A percentile compares a stretch with the other conserved stretches of the same genome.
phyloP scores from a whole-genome alignment of 106 monocot genomes.

The Platanthera guangdongensis region DNA sequence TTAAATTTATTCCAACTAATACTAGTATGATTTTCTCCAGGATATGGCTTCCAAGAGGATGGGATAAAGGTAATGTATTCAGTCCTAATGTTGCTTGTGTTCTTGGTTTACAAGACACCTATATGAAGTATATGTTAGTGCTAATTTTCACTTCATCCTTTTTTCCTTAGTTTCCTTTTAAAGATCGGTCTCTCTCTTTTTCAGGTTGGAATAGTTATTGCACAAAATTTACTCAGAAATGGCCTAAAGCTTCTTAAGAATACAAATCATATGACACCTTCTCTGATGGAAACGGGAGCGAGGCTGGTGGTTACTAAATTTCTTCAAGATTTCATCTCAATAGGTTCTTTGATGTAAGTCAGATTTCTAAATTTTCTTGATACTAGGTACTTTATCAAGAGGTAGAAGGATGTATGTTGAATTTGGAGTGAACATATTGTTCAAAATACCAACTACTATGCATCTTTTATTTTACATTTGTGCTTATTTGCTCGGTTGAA shows the following conservation, averaged over 20 bases:
- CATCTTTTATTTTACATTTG: neutral
- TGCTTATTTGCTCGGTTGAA: neutral
- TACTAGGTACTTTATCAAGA: neutral
- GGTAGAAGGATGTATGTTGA: neutral
- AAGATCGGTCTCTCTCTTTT: neutral
- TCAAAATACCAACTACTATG: neutral
- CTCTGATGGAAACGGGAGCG: constrained; percentile 65
- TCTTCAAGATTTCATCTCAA: constrained; percentile 39
- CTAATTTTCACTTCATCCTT: neutral
- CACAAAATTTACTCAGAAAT: constrained; percentile 34
- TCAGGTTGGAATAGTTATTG: constrained; percentile 64
- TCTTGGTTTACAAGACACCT: neutral
- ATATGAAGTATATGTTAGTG: neutral
- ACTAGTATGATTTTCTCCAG: constrained; percentile 21
- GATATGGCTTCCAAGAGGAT: constrained; percentile 96
- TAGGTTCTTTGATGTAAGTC: constrained; percentile 68
- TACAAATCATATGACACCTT: constrained; percentile 63
- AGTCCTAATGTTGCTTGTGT: neutral
- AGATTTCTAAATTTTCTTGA: neutral
- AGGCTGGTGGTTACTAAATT: constrained; percentile 58
- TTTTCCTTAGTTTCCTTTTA: neutral
- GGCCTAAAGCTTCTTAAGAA: constrained; percentile 29
- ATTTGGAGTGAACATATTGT: neutral
- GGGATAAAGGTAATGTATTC: constrained; percentile 54
- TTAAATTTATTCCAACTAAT: neutral